These are phyloP conservation scores for Arabis hirsuta DNA, from an alignment of 345 rosid species.

Conservation along the genomic window DNA sequence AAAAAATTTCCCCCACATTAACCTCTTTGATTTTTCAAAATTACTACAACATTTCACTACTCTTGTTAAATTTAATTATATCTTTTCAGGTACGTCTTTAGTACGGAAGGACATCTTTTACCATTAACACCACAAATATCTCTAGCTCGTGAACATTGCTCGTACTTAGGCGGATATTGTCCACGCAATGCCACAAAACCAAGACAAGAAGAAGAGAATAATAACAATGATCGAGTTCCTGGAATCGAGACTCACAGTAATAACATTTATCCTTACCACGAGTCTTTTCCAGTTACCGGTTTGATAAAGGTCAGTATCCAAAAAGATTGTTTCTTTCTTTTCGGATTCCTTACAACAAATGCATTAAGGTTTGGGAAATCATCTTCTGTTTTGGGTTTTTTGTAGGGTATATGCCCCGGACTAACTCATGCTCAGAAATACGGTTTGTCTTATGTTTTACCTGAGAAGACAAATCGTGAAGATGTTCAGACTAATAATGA, in stretches of 20 bases:
- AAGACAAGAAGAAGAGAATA: conserved; percentile 48
- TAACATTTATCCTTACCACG: conserved; percentile 47
- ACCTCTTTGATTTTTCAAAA: neutral
- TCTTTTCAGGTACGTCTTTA: conserved; percentile 72
- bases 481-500: conserved; percentile 30
- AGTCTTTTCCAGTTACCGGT: conserved; percentile 62
- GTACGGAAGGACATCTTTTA: conserved; percentile 93
- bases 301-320: conserved; percentile 69
- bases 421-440: conserved; percentile 82
- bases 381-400: conserved; percentile 27
- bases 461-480: conserved; percentile 42
- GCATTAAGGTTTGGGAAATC: neutral
- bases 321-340: conserved; percentile 5
- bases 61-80: neutral
- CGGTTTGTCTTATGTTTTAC: conserved; percentile 59
- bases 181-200: conserved; percentile 47
- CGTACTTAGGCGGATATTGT: conserved; percentile 87
- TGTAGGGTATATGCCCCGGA: conserved; percentile 87
- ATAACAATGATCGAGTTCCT: conserved; percentile 47
- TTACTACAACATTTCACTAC: conserved; percentile 1
- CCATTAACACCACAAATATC: conserved; percentile 93
- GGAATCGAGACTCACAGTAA: conserved; percentile 40
- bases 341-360: neutral
- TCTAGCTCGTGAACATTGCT: conserved; percentile 79
- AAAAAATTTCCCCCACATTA: conserved; percentile 20